Evolutionary conservation across 192 early-diverging fungal genomes (phyloP).

Genomic region (Mortierella hygrophila): DNA sequence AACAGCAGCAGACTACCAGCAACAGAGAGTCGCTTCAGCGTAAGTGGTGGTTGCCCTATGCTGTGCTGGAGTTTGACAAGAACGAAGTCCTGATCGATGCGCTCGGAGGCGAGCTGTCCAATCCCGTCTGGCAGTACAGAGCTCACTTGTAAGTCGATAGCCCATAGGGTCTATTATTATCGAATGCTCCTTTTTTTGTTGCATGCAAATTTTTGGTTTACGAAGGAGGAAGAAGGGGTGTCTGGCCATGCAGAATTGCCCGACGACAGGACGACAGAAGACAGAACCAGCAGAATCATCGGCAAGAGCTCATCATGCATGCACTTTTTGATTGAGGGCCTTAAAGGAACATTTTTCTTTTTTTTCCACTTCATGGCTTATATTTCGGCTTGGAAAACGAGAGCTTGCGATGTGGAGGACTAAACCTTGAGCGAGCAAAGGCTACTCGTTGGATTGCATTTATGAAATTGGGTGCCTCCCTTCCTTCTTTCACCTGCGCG

Average conservation of each 20-base stretch:
- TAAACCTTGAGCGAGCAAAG: neutral
- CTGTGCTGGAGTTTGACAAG: slow-evolving; percentile 95
- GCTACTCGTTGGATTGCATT: neutral
- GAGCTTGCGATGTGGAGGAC: neutral
- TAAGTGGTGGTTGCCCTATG: slow-evolving; percentile 85
- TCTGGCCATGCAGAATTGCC: neutral
- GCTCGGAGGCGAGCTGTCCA: slow-evolving; percentile 79
- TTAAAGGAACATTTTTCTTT: neutral
- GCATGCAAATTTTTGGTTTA: neutral
- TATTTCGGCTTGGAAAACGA: slow-evolving; percentile 1
- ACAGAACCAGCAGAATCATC: slow-evolving; percentile 6
- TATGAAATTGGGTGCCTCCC: neutral
- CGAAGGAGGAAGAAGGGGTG: neutral
- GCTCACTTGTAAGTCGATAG: slow-evolving; percentile 81
- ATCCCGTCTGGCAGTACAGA: slow-evolving; percentile 83
- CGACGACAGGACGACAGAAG: neutral
- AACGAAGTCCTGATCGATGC: slow-evolving; percentile 91
- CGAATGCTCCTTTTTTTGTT: slow-evolving; percentile 21
- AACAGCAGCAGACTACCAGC: slow-evolving; percentile 18
- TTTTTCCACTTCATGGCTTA: neutral
- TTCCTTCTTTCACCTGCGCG: neutral
- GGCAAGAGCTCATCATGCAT: neutral
- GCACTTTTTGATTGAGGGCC: neutral
- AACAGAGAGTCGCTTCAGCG: slow-evolving; percentile 69
- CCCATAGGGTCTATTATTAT: slow-evolving; percentile 27